Evolutionary conservation across 257 asterid species (phyloP).

Genomic region (Solanum bulbocastanum): DNA sequence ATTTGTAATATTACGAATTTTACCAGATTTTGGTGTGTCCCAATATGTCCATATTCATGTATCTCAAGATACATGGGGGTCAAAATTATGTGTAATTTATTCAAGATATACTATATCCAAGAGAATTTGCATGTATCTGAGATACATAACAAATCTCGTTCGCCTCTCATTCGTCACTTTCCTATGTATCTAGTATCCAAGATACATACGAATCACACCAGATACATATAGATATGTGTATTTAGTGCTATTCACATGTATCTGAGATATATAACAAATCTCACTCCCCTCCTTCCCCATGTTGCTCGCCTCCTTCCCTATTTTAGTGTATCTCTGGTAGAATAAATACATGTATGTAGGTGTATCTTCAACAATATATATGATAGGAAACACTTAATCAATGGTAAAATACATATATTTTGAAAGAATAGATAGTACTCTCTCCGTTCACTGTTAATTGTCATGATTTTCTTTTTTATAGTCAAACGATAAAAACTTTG

Average conservation of each 20-base stretch:
- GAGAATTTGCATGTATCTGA: background rate
- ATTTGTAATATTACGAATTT: too few species aligned
- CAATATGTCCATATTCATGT: background rate
- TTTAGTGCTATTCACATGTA: background rate
- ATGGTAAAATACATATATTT: background rate
- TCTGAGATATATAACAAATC: background rate
- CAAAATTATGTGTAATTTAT: too few species aligned
- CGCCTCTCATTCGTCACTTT: background rate
- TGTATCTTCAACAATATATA: background rate
- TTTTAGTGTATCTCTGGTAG: background rate
- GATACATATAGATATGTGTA: background rate
- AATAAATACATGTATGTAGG: too few species aligned
- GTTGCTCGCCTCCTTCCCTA: background rate
- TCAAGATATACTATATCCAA: too few species aligned
- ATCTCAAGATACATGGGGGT: background rate
- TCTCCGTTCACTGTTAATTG: too few species aligned
- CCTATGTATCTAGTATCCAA: background rate
- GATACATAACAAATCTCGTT: background rate
- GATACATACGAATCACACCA: too few species aligned
- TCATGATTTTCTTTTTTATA: too few species aligned
- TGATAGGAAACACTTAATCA: background rate
- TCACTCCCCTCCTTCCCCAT: background rate
- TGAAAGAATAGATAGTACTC: background rate
- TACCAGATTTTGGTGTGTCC: background rate
- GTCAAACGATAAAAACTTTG: too few species aligned